Evolutionary conservation across 352 stramenopile species (phyloP), one percentile per base, ranked within the genome.

Genomic region (Globisporangium irregulare): DNA sequence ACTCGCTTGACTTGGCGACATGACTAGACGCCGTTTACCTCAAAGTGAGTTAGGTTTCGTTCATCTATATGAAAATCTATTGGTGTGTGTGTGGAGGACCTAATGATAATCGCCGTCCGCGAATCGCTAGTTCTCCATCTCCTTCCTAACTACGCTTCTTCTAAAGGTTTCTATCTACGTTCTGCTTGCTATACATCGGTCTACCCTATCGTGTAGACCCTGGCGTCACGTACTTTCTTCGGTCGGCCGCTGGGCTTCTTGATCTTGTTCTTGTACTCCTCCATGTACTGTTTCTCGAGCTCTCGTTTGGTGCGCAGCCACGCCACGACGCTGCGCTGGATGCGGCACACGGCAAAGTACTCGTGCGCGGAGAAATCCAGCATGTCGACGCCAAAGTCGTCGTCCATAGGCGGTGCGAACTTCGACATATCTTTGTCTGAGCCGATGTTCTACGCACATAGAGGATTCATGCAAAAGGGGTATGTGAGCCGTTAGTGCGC

Each of bases 241-340:
- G 82, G 82, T 9, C 84, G 81, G 1, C 82, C 81, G 27, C 81
- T 91, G 32, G 82, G 84, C 60, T 94, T 92, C 67, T 94, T 94
- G 71, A 92, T 94, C 73, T 92, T 92, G 72, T 86, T 91, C 58
- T 90, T 91, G 82, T 94, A 91, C 70, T 92, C 81, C 50, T 91
- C 82, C 76, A 91, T 90, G 69, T 84, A 87, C 62, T 79, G 76
- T 61, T 86, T 80, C 68, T 92, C 86, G 43, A 88, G 75, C 64
- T 87, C 70, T 15, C 86, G 82, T 63, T 94, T 94, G 27, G 77
- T 84, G 6, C 74, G 72, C n/a, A 94, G 75, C 86, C 82, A 94
- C 43, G 76, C 53, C 0, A 72, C 69, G 12, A 94, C 76, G 64
- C 72, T 72, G 25, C 81, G 77, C 66, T 94, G 79, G 38, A 94